Conservation (phyloP, 78 protist species). For the Dictyostelium capitatum region DNA sequence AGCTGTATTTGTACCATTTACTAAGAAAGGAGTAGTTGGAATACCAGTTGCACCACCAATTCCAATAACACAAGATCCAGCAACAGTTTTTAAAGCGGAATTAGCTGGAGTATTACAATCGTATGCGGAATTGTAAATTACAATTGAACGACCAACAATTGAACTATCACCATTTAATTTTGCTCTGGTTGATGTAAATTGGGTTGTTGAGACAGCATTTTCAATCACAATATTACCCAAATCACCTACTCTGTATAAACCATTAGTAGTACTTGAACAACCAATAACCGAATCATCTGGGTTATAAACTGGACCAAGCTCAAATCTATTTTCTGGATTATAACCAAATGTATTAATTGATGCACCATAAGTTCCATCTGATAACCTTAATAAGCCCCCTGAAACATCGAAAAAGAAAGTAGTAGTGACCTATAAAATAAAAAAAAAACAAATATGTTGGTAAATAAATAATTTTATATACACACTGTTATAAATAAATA, state of each 20-base stretch:
- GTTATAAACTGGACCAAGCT: neutral
- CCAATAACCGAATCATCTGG: too few species aligned
- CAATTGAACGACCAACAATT: slow-evolving; percentile 5
- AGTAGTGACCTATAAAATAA: too few species aligned
- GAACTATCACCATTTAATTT: neutral
- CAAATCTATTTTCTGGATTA: neutral
- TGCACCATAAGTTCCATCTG: neutral
- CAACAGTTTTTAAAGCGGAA: neutral
- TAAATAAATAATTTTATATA: neutral
- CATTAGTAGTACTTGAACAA: neutral
- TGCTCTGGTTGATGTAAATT: neutral
- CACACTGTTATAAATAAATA: neutral
- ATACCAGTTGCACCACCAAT: neutral
- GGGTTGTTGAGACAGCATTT: neutral
- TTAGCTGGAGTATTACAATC: neutral
- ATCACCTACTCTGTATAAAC: neutral
- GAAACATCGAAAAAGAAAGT: too few species aligned
- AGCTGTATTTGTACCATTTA: neutral
- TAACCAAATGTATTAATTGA: neutral
- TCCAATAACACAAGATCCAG: neutral
- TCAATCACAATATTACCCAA: neutral
- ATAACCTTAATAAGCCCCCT: too few species aligned
- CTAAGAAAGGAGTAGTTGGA: neutral
- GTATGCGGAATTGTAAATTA: neutral
- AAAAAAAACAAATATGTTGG: too few species aligned